Evolutionary conservation across 1,284 basidiomycete species (phyloP), one percentile per base, ranked within the genome.

Genomic region (Apiotrichum sp.): DNA sequence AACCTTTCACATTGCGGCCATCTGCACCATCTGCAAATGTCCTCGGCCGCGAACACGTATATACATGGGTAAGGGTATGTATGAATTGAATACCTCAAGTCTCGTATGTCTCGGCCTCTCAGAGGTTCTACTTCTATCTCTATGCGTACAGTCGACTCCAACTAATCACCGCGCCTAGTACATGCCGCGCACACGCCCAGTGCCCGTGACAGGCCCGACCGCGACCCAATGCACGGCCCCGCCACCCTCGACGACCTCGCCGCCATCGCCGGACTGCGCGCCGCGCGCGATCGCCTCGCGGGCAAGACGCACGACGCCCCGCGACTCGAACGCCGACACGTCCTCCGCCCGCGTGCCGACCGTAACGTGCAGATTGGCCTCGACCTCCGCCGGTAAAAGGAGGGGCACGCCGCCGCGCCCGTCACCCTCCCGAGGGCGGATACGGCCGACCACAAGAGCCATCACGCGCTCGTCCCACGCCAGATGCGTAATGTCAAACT

Each of bases 401-500:
- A 54, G 47, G 2, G 61, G 50, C 64, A 57, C 10, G 38, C 58
- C 58, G 10, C 31, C 32, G 1, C 38, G 31, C 29, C 14, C 39
- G 48, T 52, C 54, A 31, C 29, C 40, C 16, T 42, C 53, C 72
- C 82, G 74, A 2, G 74, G 72, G 7, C 68, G 68, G 3, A 92
- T 58, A 52, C 83, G 79, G 6, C 83, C 81, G 13, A 92, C 81
- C 0, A 83, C 81, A 9, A 87, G 66, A 2, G 88, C 85, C 89
- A 97, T 92, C 7, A 91, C 83, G 32, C 86, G 78, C 33, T 81
- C 81, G 66, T 93, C 83, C 84, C 87, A 93, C 1, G 91, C 76
- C 11, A 96, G 70, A 54, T 82, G 77, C 1, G 81, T 80, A 6
- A 96, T 76, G 35, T 75, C 77, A 65, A 87, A 84, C 11, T 78